Percentiles rank a stretch among this genome's conserved stretches.
These are phyloP conservation scores for Biscutella auriculata DNA, from an alignment of 441 rosid species.

Conservation along the genomic window DNA sequence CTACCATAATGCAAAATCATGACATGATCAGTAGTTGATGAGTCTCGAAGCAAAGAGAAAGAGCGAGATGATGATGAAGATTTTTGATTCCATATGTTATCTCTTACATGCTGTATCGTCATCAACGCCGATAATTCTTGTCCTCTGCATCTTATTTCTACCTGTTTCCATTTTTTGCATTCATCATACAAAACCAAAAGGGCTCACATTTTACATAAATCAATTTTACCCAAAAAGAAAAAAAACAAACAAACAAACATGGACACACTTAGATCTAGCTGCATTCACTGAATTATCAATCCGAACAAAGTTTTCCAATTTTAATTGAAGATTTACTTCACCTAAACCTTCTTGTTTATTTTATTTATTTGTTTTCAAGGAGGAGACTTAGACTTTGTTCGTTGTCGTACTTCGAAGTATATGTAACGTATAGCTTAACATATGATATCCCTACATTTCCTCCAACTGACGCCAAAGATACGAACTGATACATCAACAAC, in stretches of 20 bases:
- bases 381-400: background rate
- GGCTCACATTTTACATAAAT: background rate
- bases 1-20: slow-evolving; percentile 82
- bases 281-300: too few species aligned
- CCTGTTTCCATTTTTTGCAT: slow-evolving; percentile 27
- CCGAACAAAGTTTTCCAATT: too few species aligned
- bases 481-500: background rate
- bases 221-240: too few species aligned
- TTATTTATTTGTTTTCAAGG: background rate
- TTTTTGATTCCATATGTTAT: slow-evolving; percentile 63
- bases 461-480: slow-evolving; percentile 16
- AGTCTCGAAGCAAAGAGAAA: slow-evolving; percentile 49
- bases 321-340: too few species aligned
- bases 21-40: slow-evolving; percentile 52
- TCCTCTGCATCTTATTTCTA: slow-evolving; percentile 90
- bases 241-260: too few species aligned
- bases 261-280: too few species aligned
- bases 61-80: slow-evolving; percentile 18
- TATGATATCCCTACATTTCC: slow-evolving; percentile 6
- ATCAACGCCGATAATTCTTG: slow-evolving; percentile 58
- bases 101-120: slow-evolving; percentile 90
- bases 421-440: slow-evolving; percentile 10
- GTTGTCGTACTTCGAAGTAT: background rate
- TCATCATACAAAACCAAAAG: background rate
- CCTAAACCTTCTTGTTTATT: too few species aligned